Evolutionary conservation across 768 basidiomycete genomes (phyloP), one percentile per base, ranked within the genome.

Genomic region (Mycena alexandri): DNA sequence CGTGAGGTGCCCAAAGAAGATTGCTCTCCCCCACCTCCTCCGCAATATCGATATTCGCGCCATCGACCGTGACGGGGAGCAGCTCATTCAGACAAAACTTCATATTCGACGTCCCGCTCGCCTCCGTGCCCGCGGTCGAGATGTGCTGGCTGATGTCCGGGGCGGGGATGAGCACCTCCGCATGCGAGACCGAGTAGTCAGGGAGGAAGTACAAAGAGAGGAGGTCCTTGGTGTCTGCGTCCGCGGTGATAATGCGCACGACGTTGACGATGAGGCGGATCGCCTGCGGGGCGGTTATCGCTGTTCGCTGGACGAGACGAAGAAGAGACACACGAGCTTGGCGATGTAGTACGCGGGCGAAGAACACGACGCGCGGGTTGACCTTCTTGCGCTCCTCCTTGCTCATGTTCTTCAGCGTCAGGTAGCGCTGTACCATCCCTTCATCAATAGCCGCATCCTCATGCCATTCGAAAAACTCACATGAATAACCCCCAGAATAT

Each of bases 141-240:
- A 99, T 98, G 79, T 99, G 97, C 76, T 98, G 94, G 68, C 90
- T 92, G 81, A 98, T 93, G 77, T 99, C 96, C 33, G 93, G 92
- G 14, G 97, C 93, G n/a, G 93, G 93, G 66, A 95, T 93, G 71
- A 96, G 84, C 24, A 96, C 81, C 75, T 95, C 93, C 1, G 93
- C 92, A 51, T 93, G 79, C 51, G 91, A 92, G 43, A 93, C 94
- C 1, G 90, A 92, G 81, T 99, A 99, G 77, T 99, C 97, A 0
- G 98, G 96, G 21, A 99, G 85, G 92, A 99, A 99, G 83, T 92
- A 93, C 67, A 99, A 86, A 51, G 89, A 89, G 70, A 99, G 90
- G 71, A 93, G 89, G 66, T 94, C 90, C 72, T 90, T 91, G 34
- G 95, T 93, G 59, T 98, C 96, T 2, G 92, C 89, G 78, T 99